Base-by-base conservation (phyloP, 2,329 filamentous ascomycete genomes). In the Cadophora malorum region DNA sequence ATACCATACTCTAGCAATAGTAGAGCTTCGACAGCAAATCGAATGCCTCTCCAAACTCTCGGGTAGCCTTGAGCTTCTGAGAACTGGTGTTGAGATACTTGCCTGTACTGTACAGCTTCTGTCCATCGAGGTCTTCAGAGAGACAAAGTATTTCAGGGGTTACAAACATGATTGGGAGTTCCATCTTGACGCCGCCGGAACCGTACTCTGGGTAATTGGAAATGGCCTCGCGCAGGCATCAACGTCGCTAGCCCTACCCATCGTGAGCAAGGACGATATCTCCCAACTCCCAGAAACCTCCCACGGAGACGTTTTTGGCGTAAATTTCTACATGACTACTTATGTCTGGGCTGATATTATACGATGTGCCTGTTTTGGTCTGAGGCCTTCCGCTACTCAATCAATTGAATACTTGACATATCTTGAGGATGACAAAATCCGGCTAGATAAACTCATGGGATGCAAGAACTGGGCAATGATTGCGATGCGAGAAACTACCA, bases 161-260 rank as follows among this genome's bases (percentile, higher is more conserved):
- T 69, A 55, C 59, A 69, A 60, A 41, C 64, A 60, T 9, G 45
- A 64, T 25, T 69, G 69, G 69, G 67, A 71, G 23, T 31, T 71
- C 21, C 69, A 71, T 55, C 55, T 67, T 2, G 56, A 69, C 9
- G 67, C 67, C 2, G 65, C 67, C 25, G 59, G 38, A n/a, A 47
- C 45, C 38, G 19, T 69, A 1, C 50, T 71, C 1, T 63, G 50
- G 3, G 60, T 68, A 23, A 65, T 70, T 35, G 66, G 64, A 31
- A 63, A 19, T 8, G 64, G 67, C 21, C 52, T 70, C 21, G 23
- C 28, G 10, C 58, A 35, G 31, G 45, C 59, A 6, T 66, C 60
- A 16, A 49, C 49, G 16, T 47, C 38, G 14, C 52, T 53, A 10
- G 23, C 5, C 16, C 14, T 23, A 35, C 55, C 33, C 7, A 23